phyloP scores from a whole-genome alignment of 345 rosid genomes.

The Firmiana major region DNA sequence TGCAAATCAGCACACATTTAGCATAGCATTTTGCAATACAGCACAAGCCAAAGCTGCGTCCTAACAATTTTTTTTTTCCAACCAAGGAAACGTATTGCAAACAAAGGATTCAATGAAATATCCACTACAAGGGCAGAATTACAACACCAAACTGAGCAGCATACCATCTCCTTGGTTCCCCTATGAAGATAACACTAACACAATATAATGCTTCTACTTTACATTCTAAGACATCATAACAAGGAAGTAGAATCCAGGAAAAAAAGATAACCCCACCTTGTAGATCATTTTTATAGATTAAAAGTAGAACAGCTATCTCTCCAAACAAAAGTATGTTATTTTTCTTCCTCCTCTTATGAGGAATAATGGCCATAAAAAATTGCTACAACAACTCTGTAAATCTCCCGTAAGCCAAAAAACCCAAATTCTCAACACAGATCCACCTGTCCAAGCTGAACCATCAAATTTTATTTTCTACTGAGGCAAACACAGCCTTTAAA shows the following conservation, averaged over 20 bases:
- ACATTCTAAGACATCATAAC: background rate
- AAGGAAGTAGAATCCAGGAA: background rate
- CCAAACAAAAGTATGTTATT: background rate
- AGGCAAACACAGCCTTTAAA: background rate
- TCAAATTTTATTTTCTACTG: background rate
- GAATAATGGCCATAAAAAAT: background rate
- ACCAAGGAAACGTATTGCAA: background rate
- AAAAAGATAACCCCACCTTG: background rate
- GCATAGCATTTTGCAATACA: slow-evolving; percentile 6
- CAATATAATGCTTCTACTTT: background rate
- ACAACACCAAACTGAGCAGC: background rate
- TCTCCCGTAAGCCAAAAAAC: background rate
- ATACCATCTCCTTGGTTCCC: background rate
- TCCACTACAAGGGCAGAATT: background rate
- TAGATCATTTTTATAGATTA: background rate
- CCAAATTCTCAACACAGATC: background rate
- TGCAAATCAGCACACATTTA: background rate
- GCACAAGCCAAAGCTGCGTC: background rate
- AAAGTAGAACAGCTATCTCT: background rate
- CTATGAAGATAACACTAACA: background rate
- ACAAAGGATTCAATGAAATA: background rate
- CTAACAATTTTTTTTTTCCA: slow-evolving; percentile 2
- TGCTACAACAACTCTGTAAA: background rate
- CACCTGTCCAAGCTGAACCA: background rate
- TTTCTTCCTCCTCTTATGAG: background rate